These are phyloP conservation scores for Komagataella ulmi DNA, from an alignment of 805 yeast genomes.

Conservation along the genomic window DNA sequence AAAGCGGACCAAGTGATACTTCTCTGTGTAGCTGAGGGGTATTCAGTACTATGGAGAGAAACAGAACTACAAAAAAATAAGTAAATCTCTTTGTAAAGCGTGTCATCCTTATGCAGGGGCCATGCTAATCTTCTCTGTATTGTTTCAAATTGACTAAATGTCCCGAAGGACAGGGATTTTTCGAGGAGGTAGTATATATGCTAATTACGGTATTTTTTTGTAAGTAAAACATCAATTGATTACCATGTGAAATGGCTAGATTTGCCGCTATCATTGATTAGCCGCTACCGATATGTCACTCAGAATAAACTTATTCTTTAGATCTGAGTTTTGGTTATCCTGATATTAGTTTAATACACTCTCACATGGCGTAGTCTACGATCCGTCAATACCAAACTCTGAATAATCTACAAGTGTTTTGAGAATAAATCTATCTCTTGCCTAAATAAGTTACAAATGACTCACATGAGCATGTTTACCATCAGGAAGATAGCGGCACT, in stretches of 20 bases:
- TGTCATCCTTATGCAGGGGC: constrained; percentile 99
- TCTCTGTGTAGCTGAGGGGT: not conserved
- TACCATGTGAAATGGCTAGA: too few species aligned
- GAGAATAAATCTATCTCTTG: not conserved
- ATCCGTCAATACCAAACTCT: too few species aligned
- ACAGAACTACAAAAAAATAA: constrained; percentile 46
- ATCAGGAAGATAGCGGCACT: not conserved
- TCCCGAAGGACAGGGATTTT: constrained; percentile 44
- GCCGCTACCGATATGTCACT: too few species aligned
- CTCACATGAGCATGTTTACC: not conserved
- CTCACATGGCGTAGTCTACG: too few species aligned
- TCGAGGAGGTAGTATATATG: constrained; percentile 3
- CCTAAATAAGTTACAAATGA: not conserved
- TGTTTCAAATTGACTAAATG: constrained; percentile 99
- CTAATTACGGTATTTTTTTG: not conserved
- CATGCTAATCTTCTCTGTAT: constrained; percentile 99
- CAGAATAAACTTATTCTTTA: too few species aligned
- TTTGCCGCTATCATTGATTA: too few species aligned
- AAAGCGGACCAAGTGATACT: not conserved
- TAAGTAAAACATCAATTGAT: too few species aligned
- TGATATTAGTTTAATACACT: too few species aligned
- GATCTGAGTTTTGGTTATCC: too few species aligned
- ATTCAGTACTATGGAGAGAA: not conserved
- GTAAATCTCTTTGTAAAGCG: constrained; percentile 99
- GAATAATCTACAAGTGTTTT: not conserved